Percentiles rank a stretch among this genome's conserved stretches.
These are phyloP conservation scores for Dispira parvispora DNA, from an alignment of 192 early-diverging fungal genomes.

Conservation along the genomic window DNA sequence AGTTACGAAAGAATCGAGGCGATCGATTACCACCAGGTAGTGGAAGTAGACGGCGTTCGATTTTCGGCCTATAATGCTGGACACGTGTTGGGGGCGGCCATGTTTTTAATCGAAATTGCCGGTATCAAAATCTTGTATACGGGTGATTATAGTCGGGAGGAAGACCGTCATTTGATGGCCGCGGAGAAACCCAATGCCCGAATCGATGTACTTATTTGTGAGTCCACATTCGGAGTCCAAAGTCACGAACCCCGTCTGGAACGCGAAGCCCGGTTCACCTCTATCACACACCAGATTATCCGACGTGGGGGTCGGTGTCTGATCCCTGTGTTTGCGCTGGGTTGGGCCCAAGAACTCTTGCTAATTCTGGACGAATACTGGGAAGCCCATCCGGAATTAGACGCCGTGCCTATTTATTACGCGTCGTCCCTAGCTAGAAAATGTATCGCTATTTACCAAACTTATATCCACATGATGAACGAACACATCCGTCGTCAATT, in stretches of 20 bases:
- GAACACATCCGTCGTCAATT: slow-evolving; percentile 78
- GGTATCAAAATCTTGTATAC: slow-evolving; percentile 88
- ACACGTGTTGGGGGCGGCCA: slow-evolving; percentile 94
- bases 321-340: slow-evolving; percentile 93
- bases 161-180: slow-evolving; percentile 94
- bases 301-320: slow-evolving; percentile 77
- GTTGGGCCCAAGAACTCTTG: slow-evolving; percentile 89
- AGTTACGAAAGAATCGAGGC: slow-evolving; percentile 83
- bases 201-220: slow-evolving; percentile 87
- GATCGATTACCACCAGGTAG: slow-evolving; percentile 89
- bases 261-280: slow-evolving; percentile 78
- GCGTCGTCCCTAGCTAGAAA: slow-evolving; percentile 88
- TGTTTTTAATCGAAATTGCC: slow-evolving; percentile 88
- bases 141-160: slow-evolving; percentile 97
- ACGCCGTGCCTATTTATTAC: slow-evolving; percentile 89
- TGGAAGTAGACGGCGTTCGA: slow-evolving; percentile 86
- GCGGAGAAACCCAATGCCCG: slow-evolving; percentile 76
- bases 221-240: slow-evolving; percentile 94
- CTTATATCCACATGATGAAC: slow-evolving; percentile 99
- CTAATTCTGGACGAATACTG: slow-evolving; percentile 97
- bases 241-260: slow-evolving; percentile 87
- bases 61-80: slow-evolving; percentile 96
- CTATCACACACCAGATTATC: slow-evolving; percentile 69
- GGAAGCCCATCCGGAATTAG: slow-evolving; percentile 72
- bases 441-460: slow-evolving; percentile 93